Evolutionary conservation across 768 basidiomycete species (phyloP), one percentile per base, ranked within the genome.

Genomic region (Symmetrospora coprosmae): DNA sequence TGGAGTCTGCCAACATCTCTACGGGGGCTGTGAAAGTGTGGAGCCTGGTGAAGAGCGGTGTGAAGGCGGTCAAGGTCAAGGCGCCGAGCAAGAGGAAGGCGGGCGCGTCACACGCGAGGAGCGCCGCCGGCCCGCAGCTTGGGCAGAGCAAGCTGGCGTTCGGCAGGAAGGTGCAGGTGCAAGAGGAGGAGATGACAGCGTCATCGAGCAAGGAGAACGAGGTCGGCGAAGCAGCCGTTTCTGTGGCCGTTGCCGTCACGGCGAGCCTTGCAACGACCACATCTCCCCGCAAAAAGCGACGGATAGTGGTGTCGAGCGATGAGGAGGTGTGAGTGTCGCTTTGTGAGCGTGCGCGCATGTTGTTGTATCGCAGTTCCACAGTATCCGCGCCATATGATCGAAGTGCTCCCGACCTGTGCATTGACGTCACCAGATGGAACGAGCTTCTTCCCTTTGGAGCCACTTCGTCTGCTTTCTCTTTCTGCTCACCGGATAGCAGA

Each of bases 11-110:
- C n/a, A 61, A 61, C 49, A 61, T 61, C 19, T 52, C 48, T 2
- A 61, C 60, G 27, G 60, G 60, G 2, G 38, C 39, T 19, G 50
- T 25, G 14, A 61, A 50, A 23, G 30, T 61, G 3, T 61, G 60
- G 60, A 8, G 35, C 21, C 43, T 41, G 11, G 31, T 61, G 28
- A 47, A 47, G n/a, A 30, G 19, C 33, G 27, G 35, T 51, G 59
- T 21, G 11, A 60, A 60, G 49, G 30, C 52, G 9, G 50, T 34
- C 37, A 59, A 28, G 16, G 33, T 21, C 21, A 39, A 48, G 28
- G 28, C n/a, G 19, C 38, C 38, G 19, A 39, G 14, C n/a, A 59
- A 49, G 28, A 53, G 34, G 28, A 50, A 50, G 31, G 48, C 38
- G 14, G 11, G 30, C 17, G 38, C 21, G 60, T n/a, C 35, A 8